These are phyloP conservation scores for Chalaropsis thielavioides DNA, from an alignment of 2,329 filamentous ascomycete genomes.

Conservation along the genomic window DNA sequence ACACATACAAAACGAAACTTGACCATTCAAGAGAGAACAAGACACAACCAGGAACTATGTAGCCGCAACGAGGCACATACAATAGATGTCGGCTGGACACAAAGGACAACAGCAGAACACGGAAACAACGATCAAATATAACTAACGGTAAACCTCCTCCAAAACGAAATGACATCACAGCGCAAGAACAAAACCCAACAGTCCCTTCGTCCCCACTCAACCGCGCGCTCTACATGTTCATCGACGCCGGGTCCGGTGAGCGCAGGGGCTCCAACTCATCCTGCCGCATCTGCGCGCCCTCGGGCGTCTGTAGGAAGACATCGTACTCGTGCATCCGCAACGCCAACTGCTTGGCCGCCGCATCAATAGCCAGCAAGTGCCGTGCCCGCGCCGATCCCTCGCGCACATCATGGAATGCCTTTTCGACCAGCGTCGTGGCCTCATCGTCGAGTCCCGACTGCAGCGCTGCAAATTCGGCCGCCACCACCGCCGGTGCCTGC, in stretches of 20 bases:
- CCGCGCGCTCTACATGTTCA: not conserved
- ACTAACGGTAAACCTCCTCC: no score
- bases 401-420: slow-evolving; percentile 34
- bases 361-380: slow-evolving; percentile 37
- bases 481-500: not conserved
- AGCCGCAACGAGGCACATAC: no score
- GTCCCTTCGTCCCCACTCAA: no score
- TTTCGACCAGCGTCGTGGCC: slow-evolving; percentile 31
- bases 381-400: slow-evolving; percentile 31
- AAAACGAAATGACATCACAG: no score
- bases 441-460: slow-evolving; percentile 24
- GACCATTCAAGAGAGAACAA: not conserved
- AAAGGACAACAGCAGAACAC: not conserved
- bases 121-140: not conserved
- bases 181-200: no score
- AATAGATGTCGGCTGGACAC: not conserved
- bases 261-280: slow-evolving; percentile 7
- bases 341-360: slow-evolving; percentile 40
- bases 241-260: not conserved
- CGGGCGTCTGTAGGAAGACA: slow-evolving; percentile 26
- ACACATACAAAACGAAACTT: not conserved
- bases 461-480: not conserved
- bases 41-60: not conserved
- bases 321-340: slow-evolving; percentile 39
- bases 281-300: slow-evolving; percentile 6